Percentiles rank a stretch among this genome's conserved stretches.
Evolutionary conservation across 257 asterid species (phyloP).

Genomic region (Primulina huaijiensis): DNA sequence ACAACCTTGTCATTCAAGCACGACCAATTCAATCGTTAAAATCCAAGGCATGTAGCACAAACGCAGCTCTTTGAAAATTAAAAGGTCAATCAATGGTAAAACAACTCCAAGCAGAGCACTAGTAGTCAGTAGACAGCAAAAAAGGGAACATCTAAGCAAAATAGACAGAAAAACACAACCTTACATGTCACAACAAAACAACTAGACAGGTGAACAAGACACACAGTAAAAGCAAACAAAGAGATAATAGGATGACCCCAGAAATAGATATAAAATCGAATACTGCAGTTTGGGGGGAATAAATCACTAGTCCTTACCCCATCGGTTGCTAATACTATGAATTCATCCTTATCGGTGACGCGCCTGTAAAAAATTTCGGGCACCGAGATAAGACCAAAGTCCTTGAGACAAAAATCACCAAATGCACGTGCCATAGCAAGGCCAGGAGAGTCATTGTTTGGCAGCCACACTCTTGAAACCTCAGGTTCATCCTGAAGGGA

Average conservation of each 20-base stretch:
- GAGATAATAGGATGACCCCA: not conserved
- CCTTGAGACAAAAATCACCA: conserved; percentile 92
- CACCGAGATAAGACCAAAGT: conserved; percentile 76
- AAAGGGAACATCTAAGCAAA: not conserved
- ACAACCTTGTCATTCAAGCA: not conserved
- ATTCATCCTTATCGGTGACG: conserved; percentile 67
- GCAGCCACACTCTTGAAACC: conserved; percentile 87
- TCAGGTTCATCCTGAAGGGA: conserved; percentile 83
- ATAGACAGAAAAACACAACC: not conserved
- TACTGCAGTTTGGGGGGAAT: not conserved
- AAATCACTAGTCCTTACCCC: conserved; percentile 46
- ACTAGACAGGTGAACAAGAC: not conserved
- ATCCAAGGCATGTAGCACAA: not conserved
- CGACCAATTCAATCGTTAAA: not conserved
- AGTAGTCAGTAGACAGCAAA: not conserved
- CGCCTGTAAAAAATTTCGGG: conserved; percentile 73
- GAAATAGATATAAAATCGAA: not conserved
- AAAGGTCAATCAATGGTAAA: not conserved
- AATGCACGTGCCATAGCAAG: conserved; percentile 97
- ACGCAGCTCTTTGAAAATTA: not conserved
- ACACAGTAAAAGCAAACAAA: not conserved
- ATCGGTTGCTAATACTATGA: conserved; percentile 75
- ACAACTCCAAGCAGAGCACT: not conserved
- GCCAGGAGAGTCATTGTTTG: conserved; percentile 76
- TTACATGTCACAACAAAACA: not conserved